Base-by-base conservation (phyloP, 768 basidiomycete genomes). In the Amanita rubescens region DNA sequence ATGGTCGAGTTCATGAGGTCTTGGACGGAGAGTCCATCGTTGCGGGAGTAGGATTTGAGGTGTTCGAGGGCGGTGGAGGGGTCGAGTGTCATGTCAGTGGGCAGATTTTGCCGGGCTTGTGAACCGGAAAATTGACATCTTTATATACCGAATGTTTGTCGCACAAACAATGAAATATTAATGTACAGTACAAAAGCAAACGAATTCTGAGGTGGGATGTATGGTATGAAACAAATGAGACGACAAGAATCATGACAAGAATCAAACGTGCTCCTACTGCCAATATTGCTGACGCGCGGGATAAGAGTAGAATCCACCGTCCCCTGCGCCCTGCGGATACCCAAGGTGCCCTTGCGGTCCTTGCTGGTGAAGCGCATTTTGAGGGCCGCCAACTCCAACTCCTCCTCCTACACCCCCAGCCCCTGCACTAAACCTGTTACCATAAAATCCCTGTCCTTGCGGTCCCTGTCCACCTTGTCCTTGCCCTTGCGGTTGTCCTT, bases 1-100 rank as follows among this genome's bases (percentile, higher is more conserved):
- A 83, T 70, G 43, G 73, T 77, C 0, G 88, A 87, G 75, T 96
- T 81, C 83, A 97, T 94, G 60, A 98, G 84, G 63, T 97, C 88
- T 7, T 70, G 54, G 56, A 90, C 77, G 55, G 87, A 82, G 48
- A 99, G 80, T 38, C 96, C 95, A 81, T 99, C 95, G 9, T 69
- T 65, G 52, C 74, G 74, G 22, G 70, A 19, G 65, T 98, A 98
- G 2, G 77, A 68, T 60, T 78, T 74, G 64, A 99, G 86, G 62
- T 84, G 78, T 37, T 84, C 79, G 53, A 95, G 62, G 47, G 95
- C 96, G 57, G 76, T 69, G 45, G 82, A 72, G 39, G 91, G 77
- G 64, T 85, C 77, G 65, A 94, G 84, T 27, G 60, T 4, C 51
- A 52, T 52, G 32, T 52, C 43, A 37, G 34, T 45, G 51, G 51